phyloP scores from a whole-genome alignment of 192 early-diverging fungal species.

The Gryganskiella cystojenkinii region DNA sequence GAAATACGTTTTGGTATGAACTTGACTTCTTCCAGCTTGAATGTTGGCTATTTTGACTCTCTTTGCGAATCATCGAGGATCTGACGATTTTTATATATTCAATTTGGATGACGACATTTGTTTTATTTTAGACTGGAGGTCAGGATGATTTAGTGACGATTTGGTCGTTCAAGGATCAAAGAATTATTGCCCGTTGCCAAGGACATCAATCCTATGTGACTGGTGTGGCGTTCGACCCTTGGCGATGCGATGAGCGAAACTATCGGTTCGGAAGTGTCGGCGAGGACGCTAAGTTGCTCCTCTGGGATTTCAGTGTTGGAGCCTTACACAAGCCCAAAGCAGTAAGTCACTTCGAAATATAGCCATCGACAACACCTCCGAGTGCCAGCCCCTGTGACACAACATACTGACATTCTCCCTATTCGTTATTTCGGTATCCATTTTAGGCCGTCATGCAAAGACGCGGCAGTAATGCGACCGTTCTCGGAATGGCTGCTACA shows the following conservation, averaged over 20 bases:
- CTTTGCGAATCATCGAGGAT: background rate
- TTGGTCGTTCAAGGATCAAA: slow-evolving; percentile 82
- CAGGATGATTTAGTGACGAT: slow-evolving; percentile 94
- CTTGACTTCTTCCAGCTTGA: background rate
- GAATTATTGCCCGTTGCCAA: slow-evolving; percentile 88
- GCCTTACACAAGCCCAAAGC: slow-evolving; percentile 81
- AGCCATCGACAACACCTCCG: background rate
- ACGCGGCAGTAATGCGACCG: slow-evolving; percentile 46
- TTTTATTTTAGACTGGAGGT: slow-evolving; percentile 79
- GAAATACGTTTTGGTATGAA: slow-evolving; percentile 73
- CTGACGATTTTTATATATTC: background rate
- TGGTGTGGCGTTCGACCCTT: slow-evolving; percentile 85
- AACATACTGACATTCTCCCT: background rate
- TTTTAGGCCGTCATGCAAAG: slow-evolving; percentile 36
- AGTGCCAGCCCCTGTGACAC: too few relatives aligned
- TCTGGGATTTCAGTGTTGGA: slow-evolving; percentile 94
- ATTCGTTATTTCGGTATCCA: background rate
- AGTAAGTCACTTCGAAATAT: too few relatives aligned
- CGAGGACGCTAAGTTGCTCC: slow-evolving; percentile 85
- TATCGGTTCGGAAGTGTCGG: slow-evolving; percentile 92
- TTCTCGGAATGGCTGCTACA: slow-evolving; percentile 14
- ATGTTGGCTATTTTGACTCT: background rate
- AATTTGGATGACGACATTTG: too few relatives aligned
- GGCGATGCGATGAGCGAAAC: slow-evolving; percentile 78
- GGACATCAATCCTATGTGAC: slow-evolving; percentile 94